Percentiles rank a stretch among this genome's conserved stretches.
phyloP scores from a whole-genome alignment of 108 stramenopile genomes.

The Skeletonema potamos region DNA sequence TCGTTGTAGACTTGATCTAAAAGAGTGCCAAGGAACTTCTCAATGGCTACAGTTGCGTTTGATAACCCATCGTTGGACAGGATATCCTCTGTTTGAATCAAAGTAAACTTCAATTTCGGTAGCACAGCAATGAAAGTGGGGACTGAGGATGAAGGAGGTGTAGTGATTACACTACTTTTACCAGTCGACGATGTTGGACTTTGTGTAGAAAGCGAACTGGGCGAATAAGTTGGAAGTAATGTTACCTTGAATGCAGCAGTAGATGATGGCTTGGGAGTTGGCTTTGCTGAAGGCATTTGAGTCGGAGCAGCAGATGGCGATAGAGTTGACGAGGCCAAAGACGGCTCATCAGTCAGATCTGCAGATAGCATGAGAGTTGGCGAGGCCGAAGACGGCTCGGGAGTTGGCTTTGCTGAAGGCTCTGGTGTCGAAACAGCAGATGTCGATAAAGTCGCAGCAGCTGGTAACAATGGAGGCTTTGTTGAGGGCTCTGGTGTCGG shows the following conservation, averaged over 20 bases:
- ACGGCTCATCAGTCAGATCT: neutral
- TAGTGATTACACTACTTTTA: neutral
- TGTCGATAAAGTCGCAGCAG: no score
- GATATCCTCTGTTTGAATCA: constrained; percentile 2
- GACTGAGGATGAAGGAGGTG: no score
- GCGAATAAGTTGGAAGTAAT: neutral
- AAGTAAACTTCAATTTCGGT: constrained; percentile 4
- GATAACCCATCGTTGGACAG: constrained; percentile 10
- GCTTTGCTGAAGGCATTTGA: neutral
- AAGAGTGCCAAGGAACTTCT: constrained; percentile 2
- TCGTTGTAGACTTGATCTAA: constrained; percentile 4
- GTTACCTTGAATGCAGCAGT: neutral
- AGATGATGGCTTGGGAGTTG: neutral
- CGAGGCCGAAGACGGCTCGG: neutral
- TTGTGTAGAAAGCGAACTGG: neutral
- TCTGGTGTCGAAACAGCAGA: neutral
- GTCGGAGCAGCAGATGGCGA: neutral
- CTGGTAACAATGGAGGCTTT: no score
- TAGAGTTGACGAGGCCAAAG: neutral
- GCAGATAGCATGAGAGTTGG: neutral
- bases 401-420: neutral
- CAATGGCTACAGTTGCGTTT: constrained; percentile 1
- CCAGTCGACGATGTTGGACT: neutral
- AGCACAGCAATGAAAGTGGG: neutral
- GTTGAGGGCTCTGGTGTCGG: no score